Base-by-base conservation (phyloP, 768 basidiomycete species). In the Dacryopinax spathularia region DNA sequence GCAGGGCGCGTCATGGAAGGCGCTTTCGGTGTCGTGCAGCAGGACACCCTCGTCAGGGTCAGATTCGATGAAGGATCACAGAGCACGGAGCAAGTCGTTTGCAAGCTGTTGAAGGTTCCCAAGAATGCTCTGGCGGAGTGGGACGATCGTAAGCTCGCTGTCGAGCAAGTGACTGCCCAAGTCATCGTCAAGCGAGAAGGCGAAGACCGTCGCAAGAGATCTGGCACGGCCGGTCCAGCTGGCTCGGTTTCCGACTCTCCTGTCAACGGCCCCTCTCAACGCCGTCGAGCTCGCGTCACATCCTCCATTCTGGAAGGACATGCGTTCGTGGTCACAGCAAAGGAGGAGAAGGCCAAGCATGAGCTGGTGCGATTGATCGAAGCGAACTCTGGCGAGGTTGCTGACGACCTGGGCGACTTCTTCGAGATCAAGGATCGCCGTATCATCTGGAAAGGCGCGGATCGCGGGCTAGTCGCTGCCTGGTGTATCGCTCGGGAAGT, bases 401-500 rank as follows among this genome's bases (percentile, higher is more conserved):
- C 65, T 2, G 35, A 66, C 35, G 67, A 68, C 3, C 60, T 68
- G 60, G 60, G 36, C 34, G 60, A 67, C 22, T 48, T 69, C 10
- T 66, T 67, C 66, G 34, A 29, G 6, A 33, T 67, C 39, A 36
- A 36, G n/a, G 33, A 63, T 0, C 1, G 12, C 4, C 20, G 65
- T 56, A 15, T 12, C 18, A 66, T 65, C 43, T 33, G 61, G 13
- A n/a, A 7, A 6, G 33, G 18, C 33, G 56, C 62, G 29, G 48
- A 62, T 15, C 41, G 35, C n/a, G 43, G 56, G 13, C 34, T 72
- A 33, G 62, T 65, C 33, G 63, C 62, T 3, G 63, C 72, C 63
- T 66, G 72, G 61, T 66, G 70, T n/a, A 64, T 73, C 16, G 64
- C 68, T 13, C 66, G 69, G 31, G 81, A 84, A 15, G 71, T 79